Percentiles rank a stretch among this genome's conserved stretches.
These are phyloP conservation scores for Eucalyptus decipiens DNA, from an alignment of 345 rosid genomes.

Conservation along the genomic window DNA sequence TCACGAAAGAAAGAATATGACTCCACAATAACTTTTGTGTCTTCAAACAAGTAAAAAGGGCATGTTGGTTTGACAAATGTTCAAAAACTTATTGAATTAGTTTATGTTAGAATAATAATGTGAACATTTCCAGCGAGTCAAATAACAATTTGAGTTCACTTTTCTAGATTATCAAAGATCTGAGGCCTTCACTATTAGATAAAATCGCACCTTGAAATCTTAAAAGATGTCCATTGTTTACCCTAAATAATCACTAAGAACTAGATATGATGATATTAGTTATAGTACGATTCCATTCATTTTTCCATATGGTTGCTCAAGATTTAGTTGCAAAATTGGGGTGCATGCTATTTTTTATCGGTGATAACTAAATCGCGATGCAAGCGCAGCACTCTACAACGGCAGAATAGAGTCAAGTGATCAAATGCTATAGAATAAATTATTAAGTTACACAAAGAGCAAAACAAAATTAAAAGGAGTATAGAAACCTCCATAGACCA, in stretches of 20 bases:
- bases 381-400: background rate
- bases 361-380: accelerated
- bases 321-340: accelerated
- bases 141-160: accelerated
- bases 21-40: accelerated
- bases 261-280: too few species aligned
- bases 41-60: background rate
- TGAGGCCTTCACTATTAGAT: background rate
- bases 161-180: background rate
- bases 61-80: background rate
- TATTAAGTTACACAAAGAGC: accelerated
- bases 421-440: too few species aligned
- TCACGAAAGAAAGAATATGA: background rate
- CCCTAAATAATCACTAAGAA: too few species aligned
- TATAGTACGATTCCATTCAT: accelerated
- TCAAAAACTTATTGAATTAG: background rate
- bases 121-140: background rate
- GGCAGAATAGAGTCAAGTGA: accelerated
- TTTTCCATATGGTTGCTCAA: too few species aligned
- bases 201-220: accelerated
- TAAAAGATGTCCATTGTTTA: accelerated
- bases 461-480: too few species aligned
- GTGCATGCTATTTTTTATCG: too few species aligned
- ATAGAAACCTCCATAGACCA: too few species aligned
- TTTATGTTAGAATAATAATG: too few species aligned